phyloP scores from a whole-genome alignment of 768 basidiomycete species.

The Neoboletus subvelutipes region DNA sequence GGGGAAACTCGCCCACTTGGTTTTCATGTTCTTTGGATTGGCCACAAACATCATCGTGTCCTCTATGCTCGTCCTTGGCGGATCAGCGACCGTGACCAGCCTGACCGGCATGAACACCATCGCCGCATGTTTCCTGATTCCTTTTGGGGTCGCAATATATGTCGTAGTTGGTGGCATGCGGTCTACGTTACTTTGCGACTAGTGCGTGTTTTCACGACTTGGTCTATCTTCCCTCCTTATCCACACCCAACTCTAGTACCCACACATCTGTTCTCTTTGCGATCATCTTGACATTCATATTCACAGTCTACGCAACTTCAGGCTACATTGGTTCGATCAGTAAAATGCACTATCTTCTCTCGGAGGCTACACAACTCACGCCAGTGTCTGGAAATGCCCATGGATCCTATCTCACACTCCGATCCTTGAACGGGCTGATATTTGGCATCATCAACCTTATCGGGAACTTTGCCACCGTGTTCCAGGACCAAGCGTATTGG shows the following conservation, averaged over 20 bases:
- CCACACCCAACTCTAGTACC: constrained; percentile 47
- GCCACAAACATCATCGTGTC: constrained; percentile 93
- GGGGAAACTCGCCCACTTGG: constrained; percentile 74
- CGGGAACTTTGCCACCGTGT: constrained; percentile 74
- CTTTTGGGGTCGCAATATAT: constrained; percentile 84
- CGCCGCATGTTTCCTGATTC: constrained; percentile 90
- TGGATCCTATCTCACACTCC: constrained; percentile 83
- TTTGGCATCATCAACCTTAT: constrained; percentile 88
- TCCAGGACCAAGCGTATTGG: constrained; percentile 81
- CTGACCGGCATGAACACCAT: constrained; percentile 89
- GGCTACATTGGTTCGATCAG: constrained; percentile 74
- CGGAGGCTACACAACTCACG: constrained; percentile 45
- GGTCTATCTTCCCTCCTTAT: neutral
- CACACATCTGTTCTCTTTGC: constrained; percentile 85
- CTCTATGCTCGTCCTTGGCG: constrained; percentile 77
- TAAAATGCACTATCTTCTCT: constrained; percentile 78
- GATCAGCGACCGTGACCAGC: constrained; percentile 83
- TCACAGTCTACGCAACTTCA: constrained; percentile 81
- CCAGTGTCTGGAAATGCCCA: constrained; percentile 83
- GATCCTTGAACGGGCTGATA: constrained; percentile 72
- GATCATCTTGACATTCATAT: constrained; percentile 75
- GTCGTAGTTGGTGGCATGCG: constrained; percentile 87
- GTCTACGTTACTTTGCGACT: constrained; percentile 82
- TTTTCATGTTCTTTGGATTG: constrained; percentile 92
- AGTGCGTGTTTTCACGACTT: constrained; percentile 46